Base-by-base conservation (phyloP, 2,329 filamentous ascomycete species). In the Trichoderma harzianum region DNA sequence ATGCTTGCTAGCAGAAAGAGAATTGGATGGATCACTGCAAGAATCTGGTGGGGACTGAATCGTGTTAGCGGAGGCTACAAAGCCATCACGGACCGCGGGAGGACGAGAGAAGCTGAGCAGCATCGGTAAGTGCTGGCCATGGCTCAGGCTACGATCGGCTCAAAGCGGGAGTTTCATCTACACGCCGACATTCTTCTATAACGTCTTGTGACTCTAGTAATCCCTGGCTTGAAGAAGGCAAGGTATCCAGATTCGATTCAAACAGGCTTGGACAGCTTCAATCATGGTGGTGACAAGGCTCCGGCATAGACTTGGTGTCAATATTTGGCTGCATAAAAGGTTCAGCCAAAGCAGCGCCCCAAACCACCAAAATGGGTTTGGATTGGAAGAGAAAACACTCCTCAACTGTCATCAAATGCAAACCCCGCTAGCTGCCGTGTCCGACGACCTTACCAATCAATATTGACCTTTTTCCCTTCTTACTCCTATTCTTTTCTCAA, bases 141-240 rank as follows among this genome's bases (percentile, higher is more conserved):
- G 43, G 65, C 14, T 58, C 47, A 69, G 67, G 67, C 57, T 69
- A 69, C 14, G 57, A 69, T 62, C 67, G 67, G 67, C 67, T 69
- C 57, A 69, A 26, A 14, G 43, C 34, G 39, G 21, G 6, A 28
- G 21, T 34, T 34, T 14, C 18, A 8, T 30, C 26, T 32, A 16
- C 26, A 18, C 16, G 18, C n/a, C 8, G 24, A 24, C 7, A 21
- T 51, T n/a, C 43, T 47, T 21, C n/a, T 51, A 51, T 51, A 21
- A n/a, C 8, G 21, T 53, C 47, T 14, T 53, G n/a, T 53, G n/a
- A 53, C 47, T 53, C 11, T 6, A 24, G 21, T 7, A 21, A 51
- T 18, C 21, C 43, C 43, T n/a, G 43, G 18, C n/a, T 47, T 21
- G 7, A 6, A 18, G 7, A 47, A n/a, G 18, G 10, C 7, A 11